phyloP scores from a whole-genome alignment of 2,329 filamentous ascomycete species.

The Colletotrichum lupini region DNA sequence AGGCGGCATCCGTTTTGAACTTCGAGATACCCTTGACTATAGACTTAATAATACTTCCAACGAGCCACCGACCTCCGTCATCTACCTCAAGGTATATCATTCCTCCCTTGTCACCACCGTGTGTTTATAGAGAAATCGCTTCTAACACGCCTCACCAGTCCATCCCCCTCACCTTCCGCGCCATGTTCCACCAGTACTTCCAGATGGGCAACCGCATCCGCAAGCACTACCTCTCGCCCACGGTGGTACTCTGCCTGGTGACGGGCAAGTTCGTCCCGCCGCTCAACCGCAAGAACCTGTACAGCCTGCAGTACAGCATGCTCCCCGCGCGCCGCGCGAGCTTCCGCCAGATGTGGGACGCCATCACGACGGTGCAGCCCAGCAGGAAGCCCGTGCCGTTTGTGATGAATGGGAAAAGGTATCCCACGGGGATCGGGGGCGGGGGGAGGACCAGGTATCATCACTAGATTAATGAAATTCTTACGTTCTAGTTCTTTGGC shows the following conservation, averaged over 20 bases:
- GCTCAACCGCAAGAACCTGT: slow-evolving; percentile 93
- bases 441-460: slow-evolving; percentile 36
- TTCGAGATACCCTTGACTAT: slow-evolving; percentile 76
- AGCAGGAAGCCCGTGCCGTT: slow-evolving; percentile 56
- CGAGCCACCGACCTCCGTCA: slow-evolving; percentile 79
- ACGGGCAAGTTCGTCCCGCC: slow-evolving; percentile 95
- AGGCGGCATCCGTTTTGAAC: slow-evolving; percentile 90
- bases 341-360: slow-evolving; percentile 87
- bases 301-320: slow-evolving; percentile 98
- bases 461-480: slow-evolving; percentile 35
- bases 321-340: slow-evolving; percentile 83
- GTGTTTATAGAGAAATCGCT: not conserved
- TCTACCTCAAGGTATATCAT: slow-evolving; percentile 79
- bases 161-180: slow-evolving; percentile 87
- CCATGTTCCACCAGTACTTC: slow-evolving; percentile 98
- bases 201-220: slow-evolving; percentile 91
- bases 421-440: slow-evolving; percentile 28
- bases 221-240: slow-evolving; percentile 93
- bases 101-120: no score
- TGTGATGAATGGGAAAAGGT: slow-evolving; percentile 44
- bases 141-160: slow-evolving; percentile 63
- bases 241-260: slow-evolving; percentile 86
- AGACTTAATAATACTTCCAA: slow-evolving; percentile 54
- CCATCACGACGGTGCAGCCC: slow-evolving; percentile 65
- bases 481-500: not conserved